phyloP scores from a whole-genome alignment of 164 flowering plant genomes.

The Stephania yunnanensis region DNA sequence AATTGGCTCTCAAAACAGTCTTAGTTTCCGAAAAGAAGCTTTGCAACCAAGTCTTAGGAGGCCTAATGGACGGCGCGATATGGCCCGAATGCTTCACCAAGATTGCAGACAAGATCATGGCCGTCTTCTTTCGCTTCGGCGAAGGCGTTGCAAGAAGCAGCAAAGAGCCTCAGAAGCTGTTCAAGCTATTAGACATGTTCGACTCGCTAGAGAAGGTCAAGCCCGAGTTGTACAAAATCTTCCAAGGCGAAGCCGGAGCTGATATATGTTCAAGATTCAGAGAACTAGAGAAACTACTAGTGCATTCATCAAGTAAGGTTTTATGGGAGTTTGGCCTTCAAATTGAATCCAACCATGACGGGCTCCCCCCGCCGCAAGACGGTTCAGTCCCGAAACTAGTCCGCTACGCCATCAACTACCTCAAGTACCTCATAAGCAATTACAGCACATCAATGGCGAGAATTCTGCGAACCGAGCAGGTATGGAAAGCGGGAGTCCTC shows the following conservation, averaged over 20 bases:
- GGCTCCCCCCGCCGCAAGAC: slow-evolving; percentile 50
- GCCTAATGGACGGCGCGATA: slow-evolving; percentile 42
- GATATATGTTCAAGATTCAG: slow-evolving; percentile 51
- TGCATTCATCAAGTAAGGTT: slow-evolving; percentile 51
- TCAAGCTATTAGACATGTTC: slow-evolving; percentile 74
- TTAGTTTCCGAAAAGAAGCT: slow-evolving; percentile 54
- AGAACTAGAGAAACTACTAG: slow-evolving; percentile 57
- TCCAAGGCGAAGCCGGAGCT: slow-evolving; percentile 55
- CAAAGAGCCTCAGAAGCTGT: slow-evolving; percentile 71
- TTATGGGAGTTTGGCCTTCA: slow-evolving; percentile 69
- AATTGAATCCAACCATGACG: slow-evolving; percentile 62
- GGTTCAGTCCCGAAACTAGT: slow-evolving; percentile 63
- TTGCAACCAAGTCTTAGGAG: slow-evolving; percentile 39
- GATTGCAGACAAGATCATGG: slow-evolving; percentile 70
- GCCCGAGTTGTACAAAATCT: slow-evolving; percentile 33
- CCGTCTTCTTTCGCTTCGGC: slow-evolving; percentile 71
- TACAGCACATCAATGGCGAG: slow-evolving; percentile 49
- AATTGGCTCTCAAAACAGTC: slow-evolving; percentile 48
- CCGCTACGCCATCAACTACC: slow-evolving; percentile 56
- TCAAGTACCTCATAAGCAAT: slow-evolving; percentile 40
- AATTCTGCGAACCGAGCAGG: slow-evolving; percentile 47
- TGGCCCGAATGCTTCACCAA: slow-evolving; percentile 70
- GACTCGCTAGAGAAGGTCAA: slow-evolving; percentile 52
- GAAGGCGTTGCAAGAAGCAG: slow-evolving; percentile 67
- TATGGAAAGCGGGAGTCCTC: slow-evolving; percentile 52